These are phyloP conservation scores for Chenopodium quinoa DNA, from an alignment of 148 eudicot species.

Conservation along the genomic window DNA sequence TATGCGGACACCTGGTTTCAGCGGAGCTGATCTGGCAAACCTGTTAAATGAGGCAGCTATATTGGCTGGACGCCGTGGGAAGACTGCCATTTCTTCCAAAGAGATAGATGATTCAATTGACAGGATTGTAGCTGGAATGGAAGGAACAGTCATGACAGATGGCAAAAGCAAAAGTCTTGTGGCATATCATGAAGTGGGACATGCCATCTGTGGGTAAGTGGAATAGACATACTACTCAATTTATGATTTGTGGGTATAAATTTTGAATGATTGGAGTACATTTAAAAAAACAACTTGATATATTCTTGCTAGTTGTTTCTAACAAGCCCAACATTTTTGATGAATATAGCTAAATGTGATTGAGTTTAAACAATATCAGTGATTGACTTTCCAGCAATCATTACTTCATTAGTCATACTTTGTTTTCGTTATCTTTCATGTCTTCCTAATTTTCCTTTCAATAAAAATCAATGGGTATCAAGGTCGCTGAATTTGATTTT, in stretches of 20 bases:
- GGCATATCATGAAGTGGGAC: constrained; percentile 99
- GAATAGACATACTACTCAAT: background rate
- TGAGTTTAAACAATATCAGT: background rate
- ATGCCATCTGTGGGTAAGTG: constrained; percentile 97
- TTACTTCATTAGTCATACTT: background rate
- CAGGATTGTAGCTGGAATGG: constrained; percentile 99
- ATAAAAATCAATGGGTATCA: too few species aligned
- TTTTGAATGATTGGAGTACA: background rate
- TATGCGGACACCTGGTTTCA: constrained; percentile 98
- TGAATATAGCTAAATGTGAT: background rate
- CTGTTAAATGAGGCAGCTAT: constrained; percentile 98
- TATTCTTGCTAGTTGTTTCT: background rate
- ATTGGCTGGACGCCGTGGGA: constrained; percentile 93
- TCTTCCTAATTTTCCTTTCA: too few species aligned
- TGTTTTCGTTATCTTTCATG: background rate
- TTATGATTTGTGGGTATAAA: background rate
- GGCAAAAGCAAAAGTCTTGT: constrained; percentile 99
- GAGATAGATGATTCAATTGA: constrained; percentile 98
- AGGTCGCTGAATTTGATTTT: too few species aligned
- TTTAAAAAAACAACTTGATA: too few species aligned
- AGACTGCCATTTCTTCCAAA: constrained; percentile 82
- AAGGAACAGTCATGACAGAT: constrained; percentile 97
- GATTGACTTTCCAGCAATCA: background rate
- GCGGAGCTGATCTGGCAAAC: constrained; percentile 98
- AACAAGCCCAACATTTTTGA: background rate